Evolutionary conservation across 164 flowering plant genomes (phyloP), one percentile per base, ranked within the genome.

Genomic region (Magnolia sinica): DNA sequence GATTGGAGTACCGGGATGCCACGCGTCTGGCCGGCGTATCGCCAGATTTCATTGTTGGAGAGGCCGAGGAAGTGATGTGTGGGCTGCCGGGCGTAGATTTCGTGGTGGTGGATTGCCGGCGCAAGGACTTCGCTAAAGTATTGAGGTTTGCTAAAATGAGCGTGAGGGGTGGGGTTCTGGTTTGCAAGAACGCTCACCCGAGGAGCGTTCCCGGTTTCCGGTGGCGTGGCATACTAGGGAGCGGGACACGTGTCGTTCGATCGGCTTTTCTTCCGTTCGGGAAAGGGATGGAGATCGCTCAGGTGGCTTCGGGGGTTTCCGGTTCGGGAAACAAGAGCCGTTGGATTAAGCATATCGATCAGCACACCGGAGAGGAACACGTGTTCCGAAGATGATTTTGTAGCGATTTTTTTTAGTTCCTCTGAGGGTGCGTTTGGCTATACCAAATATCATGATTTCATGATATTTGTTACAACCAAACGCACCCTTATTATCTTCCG

Each of bases 251-350:
- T 31, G 83, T 95, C 10, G 95, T 88, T 7, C 80, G 99, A 50
- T 83, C 93, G 29, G 95, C 87, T 61, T 89, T 84, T 78, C 77
- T 94, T 37, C 98, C 99, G 24, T 95, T 94, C 0, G 96, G 96
- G 50, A 82, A 85, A 71, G 97, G 99, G 1, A 58, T 96, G 79
- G 97, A 96, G 71, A 88, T 92, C 10, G 95, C 94, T 0, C 88
- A 96, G 76, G 89, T 94, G 31, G 89, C 82, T 0, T 58, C 79
- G 16, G 50, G 81, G 8, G 45, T 37, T 37, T 37, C 45, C 45
- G 84, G 78, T 1, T 5, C 75, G 71, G 71, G 51, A 61, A 67
- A 50, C 24, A 24, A 24, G 64, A 85, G 87, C 31, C 81, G 92
- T 19, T 95, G 99, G 99, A 81, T 92, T 78, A 89, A 73, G 68